A percentile compares a stretch with the other conserved stretches of the same genome.
phyloP scores from a whole-genome alignment of 169 alveolate genomes.

The Eimeria necatrix region DNA sequence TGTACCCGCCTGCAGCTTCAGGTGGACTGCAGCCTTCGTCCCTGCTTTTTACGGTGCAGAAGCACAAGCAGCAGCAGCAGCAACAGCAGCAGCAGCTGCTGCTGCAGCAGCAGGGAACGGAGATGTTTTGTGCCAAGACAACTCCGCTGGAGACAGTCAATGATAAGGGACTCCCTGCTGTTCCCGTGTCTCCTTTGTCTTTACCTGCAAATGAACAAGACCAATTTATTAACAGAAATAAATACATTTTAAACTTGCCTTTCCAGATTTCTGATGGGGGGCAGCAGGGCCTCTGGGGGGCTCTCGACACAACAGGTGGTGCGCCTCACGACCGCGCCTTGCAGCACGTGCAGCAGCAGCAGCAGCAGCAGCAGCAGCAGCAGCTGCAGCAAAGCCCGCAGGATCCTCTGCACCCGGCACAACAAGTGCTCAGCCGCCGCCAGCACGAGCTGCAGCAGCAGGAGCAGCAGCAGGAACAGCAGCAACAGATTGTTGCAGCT shows the following conservation, averaged over 20 bases:
- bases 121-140: neutral
- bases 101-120: neutral
- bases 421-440: neutral
- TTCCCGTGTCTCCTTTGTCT: neutral
- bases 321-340: neutral
- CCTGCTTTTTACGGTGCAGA: neutral
- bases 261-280: neutral
- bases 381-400: too few species aligned
- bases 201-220: neutral
- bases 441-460: neutral
- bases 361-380: too few species aligned
- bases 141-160: neutral
- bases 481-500: neutral
- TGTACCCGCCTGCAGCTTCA: neutral
- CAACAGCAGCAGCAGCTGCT: neutral
- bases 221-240: neutral
- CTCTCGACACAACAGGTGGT: neutral
- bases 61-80: slow-evolving; percentile 1
- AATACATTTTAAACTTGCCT: neutral
- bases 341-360: too few species aligned
- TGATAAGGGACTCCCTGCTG: neutral
- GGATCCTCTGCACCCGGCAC: too few species aligned
- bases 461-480: neutral
- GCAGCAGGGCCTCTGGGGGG: neutral
- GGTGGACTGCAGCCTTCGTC: neutral